A percentile compares a stretch with the other conserved stretches of the same genome.
These are phyloP conservation scores for Ophiocordyceps camponoti-rufipedis DNA, from an alignment of 2,329 filamentous ascomycete species.

Conservation along the genomic window DNA sequence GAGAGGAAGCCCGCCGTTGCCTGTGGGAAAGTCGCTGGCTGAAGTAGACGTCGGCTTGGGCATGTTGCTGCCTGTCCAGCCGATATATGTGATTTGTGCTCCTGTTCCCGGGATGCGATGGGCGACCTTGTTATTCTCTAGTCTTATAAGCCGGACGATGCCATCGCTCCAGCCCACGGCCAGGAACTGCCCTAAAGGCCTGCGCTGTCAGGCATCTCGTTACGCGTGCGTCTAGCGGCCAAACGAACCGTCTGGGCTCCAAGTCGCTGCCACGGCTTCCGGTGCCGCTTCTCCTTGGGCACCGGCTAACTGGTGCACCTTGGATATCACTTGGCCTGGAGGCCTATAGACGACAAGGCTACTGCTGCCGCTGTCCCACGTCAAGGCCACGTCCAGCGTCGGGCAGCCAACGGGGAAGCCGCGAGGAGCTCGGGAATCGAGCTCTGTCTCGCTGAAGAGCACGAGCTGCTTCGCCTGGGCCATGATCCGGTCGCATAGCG, in stretches of 20 bases:
- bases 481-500: slow-evolving; percentile 6
- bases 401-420: slow-evolving; percentile 59
- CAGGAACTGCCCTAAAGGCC: slow-evolving; percentile 47
- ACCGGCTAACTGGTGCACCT: slow-evolving; percentile 24
- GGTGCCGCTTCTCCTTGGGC: slow-evolving; percentile 20
- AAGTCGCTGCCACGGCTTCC: slow-evolving; percentile 31
- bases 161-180: slow-evolving; percentile 76
- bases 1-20: slow-evolving; percentile 8
- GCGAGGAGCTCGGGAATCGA: slow-evolving; percentile 34
- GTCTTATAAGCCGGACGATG: slow-evolving; percentile 54
- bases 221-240: neutral
- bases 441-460: slow-evolving; percentile 37
- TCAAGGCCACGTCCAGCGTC: slow-evolving; percentile 64
- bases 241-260: slow-evolving; percentile 50
- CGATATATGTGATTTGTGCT: slow-evolving; percentile 30
- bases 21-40: slow-evolving; percentile 4
- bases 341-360: slow-evolving; percentile 62
- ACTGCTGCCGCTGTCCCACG: slow-evolving; percentile 46
- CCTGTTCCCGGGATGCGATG: slow-evolving; percentile 41
- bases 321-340: slow-evolving; percentile 48
- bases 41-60: slow-evolving; percentile 3
- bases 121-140: slow-evolving; percentile 67
- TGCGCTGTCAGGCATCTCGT: neutral
- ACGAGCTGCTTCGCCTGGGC: slow-evolving; percentile 16
- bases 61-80: slow-evolving; percentile 29